These are phyloP conservation scores for Elsinoe perseae DNA, from an alignment of 2,329 filamentous ascomycete genomes.

Conservation along the genomic window DNA sequence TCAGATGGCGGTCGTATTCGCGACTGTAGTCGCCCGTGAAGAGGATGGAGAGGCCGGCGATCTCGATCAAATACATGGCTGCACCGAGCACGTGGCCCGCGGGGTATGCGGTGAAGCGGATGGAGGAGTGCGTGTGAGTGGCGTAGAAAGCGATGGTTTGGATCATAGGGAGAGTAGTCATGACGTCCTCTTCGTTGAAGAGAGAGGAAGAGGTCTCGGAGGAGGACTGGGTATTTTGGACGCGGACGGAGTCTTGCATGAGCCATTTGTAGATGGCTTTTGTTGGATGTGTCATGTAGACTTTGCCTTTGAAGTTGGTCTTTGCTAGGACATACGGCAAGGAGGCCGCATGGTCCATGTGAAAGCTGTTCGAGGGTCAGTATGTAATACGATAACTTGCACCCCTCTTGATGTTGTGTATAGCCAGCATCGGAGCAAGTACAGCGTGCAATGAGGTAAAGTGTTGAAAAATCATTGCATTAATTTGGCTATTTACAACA, in stretches of 20 bases:
- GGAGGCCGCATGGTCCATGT: constrained; percentile 97
- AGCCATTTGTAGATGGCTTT: constrained; percentile 99
- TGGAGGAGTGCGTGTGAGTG: constrained; percentile 92
- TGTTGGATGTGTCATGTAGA: constrained; percentile 98
- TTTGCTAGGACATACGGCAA: constrained; percentile 95
- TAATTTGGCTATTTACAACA: constrained; percentile 14
- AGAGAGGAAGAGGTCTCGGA: constrained; percentile 59
- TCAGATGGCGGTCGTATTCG: constrained; percentile 89
- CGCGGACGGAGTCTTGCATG: constrained; percentile 91
- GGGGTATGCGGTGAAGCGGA: constrained; percentile 92
- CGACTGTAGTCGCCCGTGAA: constrained; percentile 97
- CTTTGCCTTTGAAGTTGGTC: constrained; percentile 91
- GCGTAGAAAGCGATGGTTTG: constrained; percentile 98
- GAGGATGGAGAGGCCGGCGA: constrained; percentile 90
- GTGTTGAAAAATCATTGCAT: constrained; percentile 9
- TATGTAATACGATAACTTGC: too few relatives aligned
- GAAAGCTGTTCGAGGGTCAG: constrained; percentile 60
- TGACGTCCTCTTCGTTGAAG: constrained; percentile 91
- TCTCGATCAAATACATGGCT: constrained; percentile 97
- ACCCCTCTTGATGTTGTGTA: too few relatives aligned
- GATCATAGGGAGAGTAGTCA: constrained; percentile 87
- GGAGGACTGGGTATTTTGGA: constrained; percentile 62
- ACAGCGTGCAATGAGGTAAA: neutral
- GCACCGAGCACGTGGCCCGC: constrained; percentile 96
- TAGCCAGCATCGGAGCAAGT: constrained; percentile 4